Evolutionary conservation across 2,329 filamentous ascomycete species (phyloP).

Genomic region (Arthrocladium fulminans): DNA sequence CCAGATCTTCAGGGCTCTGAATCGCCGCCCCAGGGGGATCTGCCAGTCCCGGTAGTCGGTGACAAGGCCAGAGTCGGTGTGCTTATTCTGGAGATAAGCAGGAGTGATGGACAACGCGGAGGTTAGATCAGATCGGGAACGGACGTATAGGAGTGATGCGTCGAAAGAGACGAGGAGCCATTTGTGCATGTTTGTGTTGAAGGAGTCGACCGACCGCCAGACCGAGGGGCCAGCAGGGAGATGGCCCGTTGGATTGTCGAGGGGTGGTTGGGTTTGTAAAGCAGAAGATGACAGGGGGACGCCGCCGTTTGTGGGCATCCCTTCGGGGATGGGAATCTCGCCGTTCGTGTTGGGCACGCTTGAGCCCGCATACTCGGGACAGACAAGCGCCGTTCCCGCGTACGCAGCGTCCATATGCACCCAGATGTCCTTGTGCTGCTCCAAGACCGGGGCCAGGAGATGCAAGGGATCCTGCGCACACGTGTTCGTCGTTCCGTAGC

Average conservation of each 20-base stretch:
- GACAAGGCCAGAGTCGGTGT: conserved; percentile 71
- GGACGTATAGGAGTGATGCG: conserved; percentile 69
- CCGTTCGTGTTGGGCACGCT: conserved; percentile 35
- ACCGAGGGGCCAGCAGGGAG: not conserved
- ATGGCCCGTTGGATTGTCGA: conserved; percentile 40
- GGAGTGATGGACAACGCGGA: conserved; percentile 70
- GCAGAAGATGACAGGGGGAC: not conserved
- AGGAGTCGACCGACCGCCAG: conserved; percentile 54
- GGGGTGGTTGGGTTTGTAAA: conserved; percentile 50
- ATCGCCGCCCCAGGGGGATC: conserved; percentile 81
- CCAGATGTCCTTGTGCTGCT: conserved; percentile 58
- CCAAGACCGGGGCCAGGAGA: conserved; percentile 49
- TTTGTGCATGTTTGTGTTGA: conserved; percentile 96
- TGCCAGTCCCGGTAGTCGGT: conserved; percentile 98
- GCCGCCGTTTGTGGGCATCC: not conserved
- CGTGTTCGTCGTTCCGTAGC: conserved; percentile 76
- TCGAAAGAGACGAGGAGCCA: conserved; percentile 95
- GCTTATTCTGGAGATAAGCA: conserved; percentile 72
- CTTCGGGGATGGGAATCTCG: not conserved
- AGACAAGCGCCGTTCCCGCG: conserved; percentile 74
- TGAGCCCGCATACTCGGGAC: conserved; percentile 57
- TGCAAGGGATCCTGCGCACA: conserved; percentile 78
- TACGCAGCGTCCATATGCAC: conserved; percentile 92
- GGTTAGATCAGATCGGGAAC: conserved; percentile 65
- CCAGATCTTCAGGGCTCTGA: conserved; percentile 88